Conservation (phyloP, 208 protist species). For the Crithidia fasciculata region DNA sequence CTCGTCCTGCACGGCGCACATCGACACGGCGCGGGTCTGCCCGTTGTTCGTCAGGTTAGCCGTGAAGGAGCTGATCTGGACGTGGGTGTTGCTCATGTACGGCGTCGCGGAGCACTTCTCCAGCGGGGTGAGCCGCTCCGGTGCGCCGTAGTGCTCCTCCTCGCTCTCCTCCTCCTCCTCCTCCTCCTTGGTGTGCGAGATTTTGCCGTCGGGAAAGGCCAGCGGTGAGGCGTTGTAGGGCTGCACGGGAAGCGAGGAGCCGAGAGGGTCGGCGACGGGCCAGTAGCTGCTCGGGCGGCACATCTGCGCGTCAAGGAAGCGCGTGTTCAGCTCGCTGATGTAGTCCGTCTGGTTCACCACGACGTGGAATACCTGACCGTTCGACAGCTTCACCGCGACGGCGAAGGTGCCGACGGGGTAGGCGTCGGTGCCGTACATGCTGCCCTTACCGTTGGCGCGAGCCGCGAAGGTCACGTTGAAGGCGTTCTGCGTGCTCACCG, state of each 20-base stretch:
- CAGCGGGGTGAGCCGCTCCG: slow-evolving; percentile 24
- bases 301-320: slow-evolving; percentile 41
- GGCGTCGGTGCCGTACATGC: slow-evolving; percentile 36
- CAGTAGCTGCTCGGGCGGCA: slow-evolving; percentile 82
- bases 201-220: slow-evolving; percentile 10
- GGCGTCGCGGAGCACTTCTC: slow-evolving; percentile 14
- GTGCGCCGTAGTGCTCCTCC: slow-evolving; percentile 34
- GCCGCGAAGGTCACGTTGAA: slow-evolving; percentile 63
- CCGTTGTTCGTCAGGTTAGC: slow-evolving; percentile 12
- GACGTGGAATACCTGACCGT: slow-evolving; percentile 50
- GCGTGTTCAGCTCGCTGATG: slow-evolving; percentile 75
- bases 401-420: slow-evolving; percentile 61
- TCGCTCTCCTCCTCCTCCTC: slow-evolving; percentile 16
- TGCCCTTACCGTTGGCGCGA: slow-evolving; percentile 55
- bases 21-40: slow-evolving; percentile 27
- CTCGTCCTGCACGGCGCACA: slow-evolving; percentile 67
- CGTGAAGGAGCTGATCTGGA: slow-evolving; percentile 30
- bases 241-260: slow-evolving; percentile 60
- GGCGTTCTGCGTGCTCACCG: slow-evolving; percentile 33
- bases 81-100: not conserved
- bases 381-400: slow-evolving; percentile 50
- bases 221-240: slow-evolving; percentile 52
- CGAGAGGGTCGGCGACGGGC: slow-evolving; percentile 81
- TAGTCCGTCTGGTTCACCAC: slow-evolving; percentile 77
- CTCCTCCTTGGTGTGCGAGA: slow-evolving; percentile 2